A percentile compares a stretch with the other conserved stretches of the same genome.
phyloP scores from a whole-genome alignment of 2,329 filamentous ascomycete species.

The Knufia fluminis region DNA sequence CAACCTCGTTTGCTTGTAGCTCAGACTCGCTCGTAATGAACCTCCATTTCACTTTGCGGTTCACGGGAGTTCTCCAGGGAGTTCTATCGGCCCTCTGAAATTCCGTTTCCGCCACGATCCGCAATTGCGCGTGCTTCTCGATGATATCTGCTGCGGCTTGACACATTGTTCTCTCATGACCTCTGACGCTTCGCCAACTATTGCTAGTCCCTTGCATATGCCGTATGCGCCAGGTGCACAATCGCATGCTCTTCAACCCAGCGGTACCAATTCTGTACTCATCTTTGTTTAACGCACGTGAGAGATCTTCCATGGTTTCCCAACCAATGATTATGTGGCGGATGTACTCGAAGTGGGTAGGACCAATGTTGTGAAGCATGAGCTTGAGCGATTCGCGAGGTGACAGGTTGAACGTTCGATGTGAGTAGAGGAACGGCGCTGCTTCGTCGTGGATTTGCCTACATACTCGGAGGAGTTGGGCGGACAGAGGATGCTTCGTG shows the following conservation, averaged over 20 bases:
- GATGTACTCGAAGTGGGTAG: slow-evolving; percentile 9
- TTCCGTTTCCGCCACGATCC: slow-evolving; percentile 3
- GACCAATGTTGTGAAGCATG: slow-evolving; percentile 5
- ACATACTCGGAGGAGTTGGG: slow-evolving; percentile 23
- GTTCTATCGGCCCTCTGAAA: not conserved
- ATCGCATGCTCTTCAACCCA: slow-evolving; percentile 5
- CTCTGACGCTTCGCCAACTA: slow-evolving; percentile 6
- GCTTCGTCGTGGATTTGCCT: slow-evolving; percentile 10
- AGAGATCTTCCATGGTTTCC: slow-evolving; percentile 11
- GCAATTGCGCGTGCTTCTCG: slow-evolving; percentile 7
- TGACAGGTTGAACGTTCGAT: slow-evolving; percentile 11
- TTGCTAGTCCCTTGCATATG: slow-evolving; percentile 1
- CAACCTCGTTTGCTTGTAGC: not conserved
- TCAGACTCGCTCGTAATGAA: not conserved
- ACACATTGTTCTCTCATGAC: slow-evolving; percentile 10
- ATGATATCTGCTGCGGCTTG: slow-evolving; percentile 13
- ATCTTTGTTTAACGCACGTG: slow-evolving; percentile 10
- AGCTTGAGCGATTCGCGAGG: slow-evolving; percentile 3
- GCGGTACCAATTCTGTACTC: not conserved
- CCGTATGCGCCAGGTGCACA: slow-evolving; percentile 2
- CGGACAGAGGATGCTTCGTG: slow-evolving; percentile 15
- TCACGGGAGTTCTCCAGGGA: not conserved
- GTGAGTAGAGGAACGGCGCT: slow-evolving; percentile 11
- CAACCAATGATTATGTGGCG: slow-evolving; percentile 13
- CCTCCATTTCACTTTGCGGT: slow-evolving; percentile 4